A percentile compares a stretch with the other conserved stretches of the same genome.
These are phyloP conservation scores for Trypanosoma grayi DNA, from an alignment of 208 protist genomes.

Conservation along the genomic window DNA sequence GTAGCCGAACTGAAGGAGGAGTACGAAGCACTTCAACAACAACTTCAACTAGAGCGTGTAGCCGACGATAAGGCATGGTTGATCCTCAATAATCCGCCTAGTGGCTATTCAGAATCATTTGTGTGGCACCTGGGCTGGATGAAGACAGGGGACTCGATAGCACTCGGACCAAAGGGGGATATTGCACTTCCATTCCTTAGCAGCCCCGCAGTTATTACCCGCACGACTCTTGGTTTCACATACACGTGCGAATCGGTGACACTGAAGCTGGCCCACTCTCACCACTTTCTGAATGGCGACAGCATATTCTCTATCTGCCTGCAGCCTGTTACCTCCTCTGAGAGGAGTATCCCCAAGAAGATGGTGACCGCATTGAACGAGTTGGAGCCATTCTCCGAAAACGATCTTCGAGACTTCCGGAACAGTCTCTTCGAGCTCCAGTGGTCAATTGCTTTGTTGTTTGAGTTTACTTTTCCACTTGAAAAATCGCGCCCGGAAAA, in stretches of 20 bases:
- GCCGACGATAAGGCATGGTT: constrained; percentile 30
- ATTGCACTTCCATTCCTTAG: constrained; percentile 48
- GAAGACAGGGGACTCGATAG: constrained; percentile 26
- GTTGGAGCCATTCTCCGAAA: constrained; percentile 13
- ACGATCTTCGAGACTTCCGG: constrained; percentile 35
- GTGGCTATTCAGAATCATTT: constrained; percentile 30
- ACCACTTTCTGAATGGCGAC: constrained; percentile 45
- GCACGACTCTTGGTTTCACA: constrained; percentile 26
- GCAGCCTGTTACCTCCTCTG: constrained; percentile 7
- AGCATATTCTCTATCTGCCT: constrained; percentile 47
- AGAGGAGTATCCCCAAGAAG: constrained; percentile 8
- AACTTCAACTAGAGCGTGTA: constrained; percentile 32
- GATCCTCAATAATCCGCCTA: constrained; percentile 54
- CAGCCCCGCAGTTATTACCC: constrained; percentile 26
- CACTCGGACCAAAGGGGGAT: constrained; percentile 37
- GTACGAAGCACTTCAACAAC: constrained; percentile 31
- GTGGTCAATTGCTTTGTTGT: constrained; percentile 58
- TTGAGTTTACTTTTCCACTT: constrained; percentile 60
- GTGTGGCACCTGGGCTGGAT: constrained; percentile 51
- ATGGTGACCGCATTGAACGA: neutral
- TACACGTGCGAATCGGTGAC: constrained; percentile 28
- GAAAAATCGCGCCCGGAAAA: neutral
- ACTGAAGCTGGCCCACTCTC: constrained; percentile 30
- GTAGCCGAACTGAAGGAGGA: constrained; percentile 26
- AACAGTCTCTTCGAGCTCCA: constrained; percentile 60